These are phyloP conservation scores for Cutaneotrichosporon spelunceum DNA, from an alignment of 1,284 basidiomycete species.

Conservation along the genomic window DNA sequence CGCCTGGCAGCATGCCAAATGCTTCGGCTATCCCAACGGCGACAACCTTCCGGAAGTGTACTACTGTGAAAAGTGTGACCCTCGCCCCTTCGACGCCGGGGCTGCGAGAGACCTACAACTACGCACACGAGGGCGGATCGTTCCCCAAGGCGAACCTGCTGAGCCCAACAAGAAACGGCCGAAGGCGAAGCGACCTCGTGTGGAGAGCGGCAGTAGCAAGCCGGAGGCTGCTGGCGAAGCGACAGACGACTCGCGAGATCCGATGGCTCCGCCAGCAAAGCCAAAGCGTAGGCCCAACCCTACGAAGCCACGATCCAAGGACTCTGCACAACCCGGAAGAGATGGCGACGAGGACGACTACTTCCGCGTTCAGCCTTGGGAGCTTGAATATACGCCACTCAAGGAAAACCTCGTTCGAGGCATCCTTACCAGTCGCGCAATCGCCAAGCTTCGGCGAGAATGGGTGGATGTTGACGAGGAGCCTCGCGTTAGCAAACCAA, in stretches of 20 bases:
- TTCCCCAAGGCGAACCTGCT: slow-evolving; percentile 1
- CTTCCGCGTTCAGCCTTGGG: slow-evolving; percentile 43
- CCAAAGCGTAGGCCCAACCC: slow-evolving; percentile 17
- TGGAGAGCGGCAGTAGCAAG: slow-evolving; percentile 6
- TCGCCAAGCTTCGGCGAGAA: slow-evolving; percentile 39
- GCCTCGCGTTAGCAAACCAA: slow-evolving; percentile 17
- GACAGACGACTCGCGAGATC: slow-evolving; percentile 15
- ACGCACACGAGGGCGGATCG: slow-evolving; percentile 12
- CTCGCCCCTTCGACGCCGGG: slow-evolving; percentile 37
- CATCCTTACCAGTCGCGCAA: slow-evolving; percentile 28
- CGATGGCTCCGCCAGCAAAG: slow-evolving; percentile 20
- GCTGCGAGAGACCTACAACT: slow-evolving; percentile 33
- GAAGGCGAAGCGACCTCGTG: slow-evolving; percentile 21
- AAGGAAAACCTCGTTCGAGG: slow-evolving; percentile 44
- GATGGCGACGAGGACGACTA: slow-evolving; percentile 38
- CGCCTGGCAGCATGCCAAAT: slow-evolving; percentile 86
- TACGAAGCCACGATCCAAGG: slow-evolving; percentile 19
- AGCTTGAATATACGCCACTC: slow-evolving; percentile 49
- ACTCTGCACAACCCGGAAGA: slow-evolving; percentile 1
- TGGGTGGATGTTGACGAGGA: slow-evolving; percentile 44
- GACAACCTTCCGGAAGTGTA: slow-evolving; percentile 65
- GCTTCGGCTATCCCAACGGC: slow-evolving; percentile 68
- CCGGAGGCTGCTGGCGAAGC: slow-evolving; percentile 7
- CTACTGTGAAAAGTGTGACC: slow-evolving; percentile 49
- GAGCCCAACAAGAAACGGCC: slow-evolving; percentile 19